Conservation (phyloP, 1,139 yeast genomes). For the Pichia sp. region DNA sequence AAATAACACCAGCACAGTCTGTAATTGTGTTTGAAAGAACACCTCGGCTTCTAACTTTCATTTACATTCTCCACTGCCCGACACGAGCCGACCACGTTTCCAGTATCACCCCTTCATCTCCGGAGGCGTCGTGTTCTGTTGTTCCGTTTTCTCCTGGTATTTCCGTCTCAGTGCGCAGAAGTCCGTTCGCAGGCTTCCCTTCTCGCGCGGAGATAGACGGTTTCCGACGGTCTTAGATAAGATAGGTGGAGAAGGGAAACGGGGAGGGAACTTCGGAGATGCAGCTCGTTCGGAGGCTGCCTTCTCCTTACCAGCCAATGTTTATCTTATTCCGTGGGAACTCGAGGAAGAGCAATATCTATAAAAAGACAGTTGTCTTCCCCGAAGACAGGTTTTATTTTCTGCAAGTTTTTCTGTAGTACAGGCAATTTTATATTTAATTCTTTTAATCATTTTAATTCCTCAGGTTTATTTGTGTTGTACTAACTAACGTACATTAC, state of each 20-base stretch:
- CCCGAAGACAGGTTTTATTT: background rate
- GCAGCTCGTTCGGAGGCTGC: background rate
- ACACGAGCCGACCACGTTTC: no score
- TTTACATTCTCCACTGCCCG: no score
- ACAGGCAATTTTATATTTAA: background rate
- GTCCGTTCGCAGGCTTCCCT: background rate
- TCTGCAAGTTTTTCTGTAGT: background rate
- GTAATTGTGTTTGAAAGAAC: no score
- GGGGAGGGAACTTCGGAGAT: background rate
- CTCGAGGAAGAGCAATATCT: background rate
- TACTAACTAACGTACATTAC: background rate
- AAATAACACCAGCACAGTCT: no score
- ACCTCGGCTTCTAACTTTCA: no score
- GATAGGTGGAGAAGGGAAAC: background rate
- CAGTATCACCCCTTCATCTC: no score
- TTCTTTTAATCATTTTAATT: background rate
- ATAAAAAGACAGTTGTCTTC: background rate
- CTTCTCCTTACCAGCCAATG: background rate
- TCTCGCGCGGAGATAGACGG: background rate
- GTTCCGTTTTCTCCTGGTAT: background rate
- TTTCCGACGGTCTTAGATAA: slow-evolving; percentile 5
- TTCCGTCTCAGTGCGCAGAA: background rate
- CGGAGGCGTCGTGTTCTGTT: no score
- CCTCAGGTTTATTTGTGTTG: background rate
- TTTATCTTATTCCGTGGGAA: background rate